Percentiles rank a stretch among this genome's conserved stretches.
Conservation (phyloP, 129 eudicot species). For the Mikania micrantha region DNA sequence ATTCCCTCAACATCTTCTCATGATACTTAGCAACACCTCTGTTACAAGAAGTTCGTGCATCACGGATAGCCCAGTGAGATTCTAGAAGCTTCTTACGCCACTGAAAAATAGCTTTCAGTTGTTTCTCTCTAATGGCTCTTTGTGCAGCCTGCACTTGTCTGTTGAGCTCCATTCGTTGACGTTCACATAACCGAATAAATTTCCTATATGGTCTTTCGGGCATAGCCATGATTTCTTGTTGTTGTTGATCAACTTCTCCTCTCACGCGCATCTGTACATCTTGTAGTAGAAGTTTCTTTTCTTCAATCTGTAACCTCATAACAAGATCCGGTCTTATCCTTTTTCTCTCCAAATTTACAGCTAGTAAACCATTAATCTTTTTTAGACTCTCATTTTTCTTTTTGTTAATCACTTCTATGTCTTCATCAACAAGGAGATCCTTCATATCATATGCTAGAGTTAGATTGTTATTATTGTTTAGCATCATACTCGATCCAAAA, state of each 20-base stretch:
- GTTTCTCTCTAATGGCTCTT: conserved; percentile 82
- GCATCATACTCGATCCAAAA: conserved; percentile 71
- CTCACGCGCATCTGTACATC: conserved; percentile 82
- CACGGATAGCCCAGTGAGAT: conserved; percentile 95
- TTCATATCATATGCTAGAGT: conserved; percentile 78
- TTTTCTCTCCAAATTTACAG: conserved; percentile 75
- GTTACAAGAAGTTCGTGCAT: conserved; percentile 91
- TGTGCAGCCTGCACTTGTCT: conserved; percentile 83
- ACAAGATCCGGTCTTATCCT: conserved; percentile 93
- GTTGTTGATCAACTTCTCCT: conserved; percentile 87
- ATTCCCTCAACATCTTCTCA: conserved; percentile 92
- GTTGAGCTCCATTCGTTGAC: conserved; percentile 81
- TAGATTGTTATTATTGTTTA: conserved; percentile 67
- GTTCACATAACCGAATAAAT: conserved; percentile 82
- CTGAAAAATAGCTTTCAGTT: conserved; percentile 67
- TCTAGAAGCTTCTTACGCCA: conserved; percentile 99
- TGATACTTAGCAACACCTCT: conserved; percentile 97
- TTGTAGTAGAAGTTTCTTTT: conserved; percentile 60
- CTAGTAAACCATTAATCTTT: conserved; percentile 70
- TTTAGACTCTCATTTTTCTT: conserved; percentile 57
- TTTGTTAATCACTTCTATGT: conserved; percentile 48
- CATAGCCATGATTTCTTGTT: conserved; percentile 95
- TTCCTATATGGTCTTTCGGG: conserved; percentile 92
- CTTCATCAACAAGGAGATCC: conserved; percentile 70
- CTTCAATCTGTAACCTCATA: conserved; percentile 79